Base-by-base conservation (phyloP, 2,329 filamentous ascomycete species). In the Colletotrichum cordylinicola region DNA sequence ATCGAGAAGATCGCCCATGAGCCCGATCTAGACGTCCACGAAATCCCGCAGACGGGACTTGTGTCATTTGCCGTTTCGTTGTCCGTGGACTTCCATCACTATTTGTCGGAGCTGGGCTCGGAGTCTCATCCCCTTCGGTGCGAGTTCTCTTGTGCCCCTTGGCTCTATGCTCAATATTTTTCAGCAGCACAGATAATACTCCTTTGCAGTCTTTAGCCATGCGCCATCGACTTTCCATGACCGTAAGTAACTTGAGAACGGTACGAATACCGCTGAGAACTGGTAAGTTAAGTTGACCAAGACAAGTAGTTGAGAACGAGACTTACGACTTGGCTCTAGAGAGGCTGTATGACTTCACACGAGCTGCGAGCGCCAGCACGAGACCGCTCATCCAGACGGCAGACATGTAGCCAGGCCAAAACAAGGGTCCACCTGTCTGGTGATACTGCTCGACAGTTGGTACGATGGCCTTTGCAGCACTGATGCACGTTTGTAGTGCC, bases 381-480 rank as follows among this genome's bases (percentile, higher is more conserved):
- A 85, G 78, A 9, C 84, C 83, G 8, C 82, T 81, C 82, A 85
- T 85, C 84, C 84, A 85, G 0, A 79, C 77, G 2, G 83, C 81
- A 1, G 84, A 83, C 31, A 85, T 77, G 13, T 81, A 82, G 0
- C 82, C 82, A 0, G 84, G 84, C 84, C 83, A 85, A 61, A 75
- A 78, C n/a, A 78, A 67, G 3, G 75, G 75, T 18, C 70, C 24
- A 10, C 76, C 73, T 4, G 16, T 6, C 12, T 64, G 37, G 4
- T 35, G 27, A 21, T 76, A 71, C 48, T 39, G 24, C 29, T 70
- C 60, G 12, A 77, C 56, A 2, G 66, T 76, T 12, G 61, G 61
- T 13, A 77, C 27, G 21, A 77, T 48, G 0, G 37, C 43, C 15
- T 66, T 74, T 12, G 68, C 70, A 24, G 76, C 62, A 15, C 31